Evolutionary conservation across 2,329 filamentous ascomycete species (phyloP).

Genomic region (Pleoardoris graminearum): DNA sequence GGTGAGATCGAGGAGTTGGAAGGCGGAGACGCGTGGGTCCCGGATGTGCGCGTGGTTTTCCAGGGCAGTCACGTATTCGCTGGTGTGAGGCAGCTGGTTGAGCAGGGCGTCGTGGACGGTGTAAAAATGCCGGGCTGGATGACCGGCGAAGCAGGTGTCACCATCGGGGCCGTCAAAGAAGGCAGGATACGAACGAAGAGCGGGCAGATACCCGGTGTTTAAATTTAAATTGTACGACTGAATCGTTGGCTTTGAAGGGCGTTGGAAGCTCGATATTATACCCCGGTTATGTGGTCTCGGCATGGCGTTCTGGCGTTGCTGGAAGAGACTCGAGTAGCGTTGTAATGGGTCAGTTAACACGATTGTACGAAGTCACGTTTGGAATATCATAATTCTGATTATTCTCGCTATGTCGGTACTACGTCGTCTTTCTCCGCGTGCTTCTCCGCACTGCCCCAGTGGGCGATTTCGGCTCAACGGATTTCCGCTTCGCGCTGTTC

Average conservation of each 20-base stretch:
- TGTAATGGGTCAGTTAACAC: not conserved
- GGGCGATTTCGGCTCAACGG: slow-evolving; percentile 12
- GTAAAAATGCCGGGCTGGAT: slow-evolving; percentile 85
- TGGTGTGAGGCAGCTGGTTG: slow-evolving; percentile 76
- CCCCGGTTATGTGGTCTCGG: not conserved
- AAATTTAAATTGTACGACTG: not conserved
- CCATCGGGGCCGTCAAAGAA: slow-evolving; percentile 67
- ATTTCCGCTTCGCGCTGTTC: slow-evolving; percentile 32
- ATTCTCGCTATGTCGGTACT: not conserved
- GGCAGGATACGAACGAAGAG: slow-evolving; percentile 60
- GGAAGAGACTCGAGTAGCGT: no score
- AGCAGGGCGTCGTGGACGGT: slow-evolving; percentile 74
- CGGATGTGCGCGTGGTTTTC: slow-evolving; percentile 68
- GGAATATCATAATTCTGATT: not conserved
- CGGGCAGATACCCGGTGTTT: slow-evolving; percentile 30
- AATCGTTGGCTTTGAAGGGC: not conserved
- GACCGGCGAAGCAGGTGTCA: slow-evolving; percentile 84
- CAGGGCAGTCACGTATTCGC: slow-evolving; percentile 79
- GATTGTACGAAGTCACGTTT: not conserved
- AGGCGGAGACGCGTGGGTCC: slow-evolving; percentile 53
- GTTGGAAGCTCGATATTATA: slow-evolving; percentile 3
- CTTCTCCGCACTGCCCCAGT: slow-evolving; percentile 32
- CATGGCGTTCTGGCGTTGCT: slow-evolving; percentile 7
- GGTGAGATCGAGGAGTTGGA: slow-evolving; percentile 35
- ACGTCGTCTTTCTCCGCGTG: slow-evolving; percentile 22